Evolutionary conservation across 2,329 filamentous ascomycete genomes (phyloP).

Genomic region (Macrophomina phaseolina): DNA sequence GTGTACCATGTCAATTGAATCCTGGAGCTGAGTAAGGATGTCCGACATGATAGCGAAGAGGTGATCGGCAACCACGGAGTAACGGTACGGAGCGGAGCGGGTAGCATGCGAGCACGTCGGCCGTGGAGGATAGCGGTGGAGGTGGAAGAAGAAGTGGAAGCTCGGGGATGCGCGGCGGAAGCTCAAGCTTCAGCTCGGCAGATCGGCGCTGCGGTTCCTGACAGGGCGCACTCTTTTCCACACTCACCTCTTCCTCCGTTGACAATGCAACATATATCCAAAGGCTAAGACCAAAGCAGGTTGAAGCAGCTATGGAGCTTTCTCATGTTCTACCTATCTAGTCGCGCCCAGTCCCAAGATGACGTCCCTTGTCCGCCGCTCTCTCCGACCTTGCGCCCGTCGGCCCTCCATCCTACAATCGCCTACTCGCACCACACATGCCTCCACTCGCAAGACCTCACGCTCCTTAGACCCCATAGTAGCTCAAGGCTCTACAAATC

Average conservation of each 20-base stretch:
- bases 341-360: background rate
- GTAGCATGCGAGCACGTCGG: background rate
- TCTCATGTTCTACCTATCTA: background rate
- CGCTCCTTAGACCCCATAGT: background rate
- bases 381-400: background rate
- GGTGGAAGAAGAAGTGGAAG: background rate
- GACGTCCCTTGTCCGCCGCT: slow-evolving; percentile 19
- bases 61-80: background rate
- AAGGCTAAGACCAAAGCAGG: background rate
- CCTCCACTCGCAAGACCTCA: background rate
- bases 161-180: background rate
- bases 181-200: slow-evolving; percentile 21
- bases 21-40: slow-evolving; percentile 81
- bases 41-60: slow-evolving; percentile 65
- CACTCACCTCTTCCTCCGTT: background rate
- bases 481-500: slow-evolving; percentile 51
- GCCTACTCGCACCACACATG: background rate
- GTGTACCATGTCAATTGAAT: slow-evolving; percentile 78
- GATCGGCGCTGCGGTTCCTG: slow-evolving; percentile 7
- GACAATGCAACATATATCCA: background rate
- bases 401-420: background rate
- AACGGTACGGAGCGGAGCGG: too few relatives aligned
- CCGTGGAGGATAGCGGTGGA: background rate
- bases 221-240: background rate
- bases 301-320: background rate